phyloP scores from a whole-genome alignment of 2,329 filamentous ascomycete species.

The Diplocarpon mali region DNA sequence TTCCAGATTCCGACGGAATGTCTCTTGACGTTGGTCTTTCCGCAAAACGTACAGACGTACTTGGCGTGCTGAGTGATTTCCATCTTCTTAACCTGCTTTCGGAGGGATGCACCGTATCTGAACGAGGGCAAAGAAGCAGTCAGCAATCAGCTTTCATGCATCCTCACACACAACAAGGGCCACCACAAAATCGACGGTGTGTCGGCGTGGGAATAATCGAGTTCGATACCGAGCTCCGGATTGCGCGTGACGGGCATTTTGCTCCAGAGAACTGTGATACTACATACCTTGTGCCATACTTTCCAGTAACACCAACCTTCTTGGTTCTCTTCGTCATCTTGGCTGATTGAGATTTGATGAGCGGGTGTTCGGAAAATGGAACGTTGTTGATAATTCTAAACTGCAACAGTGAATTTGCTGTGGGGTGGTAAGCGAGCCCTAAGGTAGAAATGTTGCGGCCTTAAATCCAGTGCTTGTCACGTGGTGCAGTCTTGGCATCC shows the following conservation, averaged over 20 bases:
- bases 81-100: constrained; percentile 99
- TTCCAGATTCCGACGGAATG: constrained; percentile 92
- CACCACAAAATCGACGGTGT: neutral
- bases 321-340: constrained; percentile 94
- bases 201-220: neutral
- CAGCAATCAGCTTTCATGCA: constrained; percentile 11
- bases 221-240: neutral
- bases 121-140: constrained; percentile 14
- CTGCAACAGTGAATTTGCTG: constrained; percentile 4
- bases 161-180: neutral
- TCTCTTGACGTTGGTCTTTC: constrained; percentile 89
- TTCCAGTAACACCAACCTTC: constrained; percentile 98
- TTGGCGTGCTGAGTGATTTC: constrained; percentile 97
- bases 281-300: constrained; percentile 91
- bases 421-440: too few species aligned
- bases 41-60: constrained; percentile 98
- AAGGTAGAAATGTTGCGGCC: too few species aligned
- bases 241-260: neutral
- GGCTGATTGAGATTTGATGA: constrained; percentile 32
- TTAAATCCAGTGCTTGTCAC: too few species aligned
- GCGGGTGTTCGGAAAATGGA: constrained; percentile 14
- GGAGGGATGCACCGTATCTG: constrained; percentile 97
- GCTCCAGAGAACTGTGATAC: constrained; percentile 18
- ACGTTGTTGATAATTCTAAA: constrained; percentile 12
- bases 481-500: neutral